Evolutionary conservation across 2,329 filamentous ascomycete species (phyloP).

Genomic region (Trichoderma harzianum): DNA sequence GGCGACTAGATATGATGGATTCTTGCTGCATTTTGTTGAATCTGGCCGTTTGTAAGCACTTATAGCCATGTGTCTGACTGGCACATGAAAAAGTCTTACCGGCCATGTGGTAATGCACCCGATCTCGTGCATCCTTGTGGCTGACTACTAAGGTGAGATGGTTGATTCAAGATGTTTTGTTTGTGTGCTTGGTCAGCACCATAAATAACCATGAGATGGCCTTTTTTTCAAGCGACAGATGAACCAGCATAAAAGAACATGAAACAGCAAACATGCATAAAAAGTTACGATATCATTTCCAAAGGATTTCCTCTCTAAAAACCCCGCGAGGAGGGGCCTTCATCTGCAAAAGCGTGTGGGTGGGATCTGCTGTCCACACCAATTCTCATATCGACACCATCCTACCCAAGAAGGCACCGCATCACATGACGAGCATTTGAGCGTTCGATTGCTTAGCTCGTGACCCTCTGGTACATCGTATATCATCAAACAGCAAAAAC

Average conservation of each 20-base stretch:
- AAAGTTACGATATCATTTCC: background rate
- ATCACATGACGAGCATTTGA: constrained; percentile 1
- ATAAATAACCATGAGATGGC: background rate
- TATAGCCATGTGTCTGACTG: background rate
- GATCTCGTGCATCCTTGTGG: constrained; percentile 8
- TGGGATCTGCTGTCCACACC: background rate
- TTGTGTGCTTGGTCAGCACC: background rate
- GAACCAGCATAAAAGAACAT: background rate
- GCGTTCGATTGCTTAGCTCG: background rate
- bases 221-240: background rate
- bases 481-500: background rate
- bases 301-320: background rate
- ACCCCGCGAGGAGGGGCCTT: constrained; percentile 5
- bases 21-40: background rate
- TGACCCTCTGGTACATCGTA: background rate
- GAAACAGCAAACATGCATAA: background rate
- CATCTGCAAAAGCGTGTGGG: background rate
- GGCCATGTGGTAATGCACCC: background rate
- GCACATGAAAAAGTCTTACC: constrained; percentile 1
- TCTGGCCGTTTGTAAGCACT: background rate
- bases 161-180: background rate
- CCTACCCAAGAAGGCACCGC: background rate
- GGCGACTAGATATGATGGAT: background rate
- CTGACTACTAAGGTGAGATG: background rate
- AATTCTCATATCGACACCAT: background rate